These are phyloP conservation scores for Penicillium samsonianum DNA, from an alignment of 495 filamentous ascomycete species.

Conservation along the genomic window DNA sequence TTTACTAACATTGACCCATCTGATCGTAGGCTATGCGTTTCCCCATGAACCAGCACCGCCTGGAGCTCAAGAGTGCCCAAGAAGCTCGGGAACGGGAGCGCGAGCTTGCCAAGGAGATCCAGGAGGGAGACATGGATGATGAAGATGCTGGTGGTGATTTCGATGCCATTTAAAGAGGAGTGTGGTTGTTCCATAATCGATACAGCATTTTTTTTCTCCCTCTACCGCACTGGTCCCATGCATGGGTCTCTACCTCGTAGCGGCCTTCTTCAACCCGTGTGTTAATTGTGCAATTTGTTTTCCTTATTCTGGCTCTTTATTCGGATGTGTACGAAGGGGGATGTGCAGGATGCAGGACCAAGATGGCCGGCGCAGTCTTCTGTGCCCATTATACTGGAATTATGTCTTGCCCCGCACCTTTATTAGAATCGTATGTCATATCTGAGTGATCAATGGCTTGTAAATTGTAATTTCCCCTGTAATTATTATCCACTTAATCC, in stretches of 20 bases:
- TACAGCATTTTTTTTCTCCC: constrained; percentile 17
- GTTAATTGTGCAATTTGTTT: constrained; percentile 34
- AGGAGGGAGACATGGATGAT: constrained; percentile 95
- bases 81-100: constrained; percentile 94
- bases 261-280: constrained; percentile 32
- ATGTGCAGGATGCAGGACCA: constrained; percentile 34
- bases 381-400: constrained; percentile 36
- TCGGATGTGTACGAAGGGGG: constrained; percentile 37
- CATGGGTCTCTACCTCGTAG: constrained; percentile 23
- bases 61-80: constrained; percentile 96
- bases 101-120: constrained; percentile 97
- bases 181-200: constrained; percentile 20
- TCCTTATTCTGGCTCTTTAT: constrained; percentile 25
- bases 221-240: constrained; percentile 19
- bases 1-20: constrained; percentile 19
- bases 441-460: neutral
- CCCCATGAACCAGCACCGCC: constrained; percentile 98
- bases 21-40: constrained; percentile 84
- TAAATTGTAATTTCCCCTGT: neutral
- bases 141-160: constrained; percentile 97
- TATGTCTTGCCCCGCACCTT: constrained; percentile 13
- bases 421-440: neutral
- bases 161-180: constrained; percentile 77
- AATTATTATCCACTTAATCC: neutral
- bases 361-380: constrained; percentile 34